Conservation (phyloP, 768 basidiomycete genomes). For the Hericium erinaceus region DNA sequence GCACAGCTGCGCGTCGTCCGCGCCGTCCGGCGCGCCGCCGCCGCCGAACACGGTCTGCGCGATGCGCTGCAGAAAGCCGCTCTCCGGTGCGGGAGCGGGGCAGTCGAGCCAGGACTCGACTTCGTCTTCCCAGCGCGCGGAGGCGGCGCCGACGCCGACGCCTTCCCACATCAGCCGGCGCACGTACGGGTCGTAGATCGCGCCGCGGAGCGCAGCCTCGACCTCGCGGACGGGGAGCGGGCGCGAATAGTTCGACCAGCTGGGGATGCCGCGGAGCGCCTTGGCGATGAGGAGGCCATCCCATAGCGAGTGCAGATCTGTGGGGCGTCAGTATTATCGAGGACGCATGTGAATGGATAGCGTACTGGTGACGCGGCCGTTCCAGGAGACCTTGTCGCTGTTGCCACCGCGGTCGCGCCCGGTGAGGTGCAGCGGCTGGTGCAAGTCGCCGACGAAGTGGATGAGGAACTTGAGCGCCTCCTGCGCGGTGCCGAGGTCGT, state of each 20-base stretch:
- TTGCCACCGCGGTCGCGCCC: conserved; percentile 88
- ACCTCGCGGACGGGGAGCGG: conserved; percentile 63
- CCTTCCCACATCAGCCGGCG: conserved; percentile 86
- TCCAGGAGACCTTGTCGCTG: conserved; percentile 63
- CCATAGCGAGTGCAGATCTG: conserved; percentile 85
- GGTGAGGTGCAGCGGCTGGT: conserved; percentile 87
- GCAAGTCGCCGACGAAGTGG: conserved; percentile 91
- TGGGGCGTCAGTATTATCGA: neutral
- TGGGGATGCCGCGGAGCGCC: conserved; percentile 59
- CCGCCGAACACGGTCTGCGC: neutral
- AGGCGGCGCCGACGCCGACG: conserved; percentile 32
- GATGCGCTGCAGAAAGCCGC: neutral
- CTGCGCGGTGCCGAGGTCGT: conserved; percentile 37
- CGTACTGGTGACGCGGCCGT: conserved; percentile 63
- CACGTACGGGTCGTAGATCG: conserved; percentile 83
- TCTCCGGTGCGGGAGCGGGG: conserved; percentile 25
- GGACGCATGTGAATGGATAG: conserved; percentile 3
- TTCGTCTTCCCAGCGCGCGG: conserved; percentile 43
- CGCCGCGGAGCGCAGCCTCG: conserved; percentile 58
- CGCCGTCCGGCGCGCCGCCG: neutral
- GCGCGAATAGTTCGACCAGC: conserved; percentile 54
- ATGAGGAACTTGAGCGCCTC: conserved; percentile 89
- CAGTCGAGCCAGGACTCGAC: conserved; percentile 61
- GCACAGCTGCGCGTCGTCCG: conserved; percentile 55
- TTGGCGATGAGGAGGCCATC: conserved; percentile 77